Percentiles rank a stretch among this genome's conserved stretches.
These are phyloP conservation scores for Globisporangium yorkense DNA, from an alignment of 352 stramenopile genomes.

Conservation along the genomic window DNA sequence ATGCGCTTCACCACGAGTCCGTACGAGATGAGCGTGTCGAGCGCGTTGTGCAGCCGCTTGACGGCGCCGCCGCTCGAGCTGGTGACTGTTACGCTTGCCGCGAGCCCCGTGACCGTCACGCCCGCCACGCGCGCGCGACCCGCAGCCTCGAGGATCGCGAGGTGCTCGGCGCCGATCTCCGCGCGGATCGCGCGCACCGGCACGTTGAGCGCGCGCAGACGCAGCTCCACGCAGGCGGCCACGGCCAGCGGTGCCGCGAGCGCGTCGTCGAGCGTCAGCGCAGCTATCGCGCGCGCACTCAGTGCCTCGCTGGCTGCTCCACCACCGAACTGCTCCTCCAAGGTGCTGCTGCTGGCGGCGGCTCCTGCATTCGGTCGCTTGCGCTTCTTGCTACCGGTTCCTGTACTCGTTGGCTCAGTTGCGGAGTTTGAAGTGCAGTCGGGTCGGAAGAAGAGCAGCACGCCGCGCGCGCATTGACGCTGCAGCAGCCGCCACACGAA, in stretches of 20 bases:
- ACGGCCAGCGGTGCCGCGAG: conserved; percentile 20
- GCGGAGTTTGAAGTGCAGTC: neutral
- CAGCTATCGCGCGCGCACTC: neutral
- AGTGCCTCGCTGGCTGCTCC: neutral
- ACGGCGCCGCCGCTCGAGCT: conserved; percentile 25
- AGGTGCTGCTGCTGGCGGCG: neutral
- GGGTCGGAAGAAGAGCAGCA: conserved; percentile 50
- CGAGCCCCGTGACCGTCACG: conserved; percentile 49
- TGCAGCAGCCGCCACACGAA: conserved; percentile 54
- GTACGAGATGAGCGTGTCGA: conserved; percentile 78
- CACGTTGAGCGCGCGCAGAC: conserved; percentile 65
- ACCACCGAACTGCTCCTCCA: neutral
- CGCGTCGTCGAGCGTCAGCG: conserved; percentile 5
- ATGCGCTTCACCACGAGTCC: conserved; percentile 76
- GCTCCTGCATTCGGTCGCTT: conserved; percentile 26
- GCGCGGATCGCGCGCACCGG: conserved; percentile 49
- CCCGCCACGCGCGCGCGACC: conserved; percentile 40
- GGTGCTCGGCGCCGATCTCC: conserved; percentile 55
- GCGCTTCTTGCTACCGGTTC: conserved; percentile 37
- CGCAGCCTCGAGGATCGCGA: conserved; percentile 60
- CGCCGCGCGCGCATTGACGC: conserved; percentile 29
- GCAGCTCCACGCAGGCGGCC: conserved; percentile 58
- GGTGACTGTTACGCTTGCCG: conserved; percentile 18
- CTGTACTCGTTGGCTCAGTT: neutral
- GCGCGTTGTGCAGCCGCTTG: conserved; percentile 68